Evolutionary conservation across 1,139 yeast genomes (phyloP).

Genomic region (Yamadazyma kanchanaburiensis): DNA sequence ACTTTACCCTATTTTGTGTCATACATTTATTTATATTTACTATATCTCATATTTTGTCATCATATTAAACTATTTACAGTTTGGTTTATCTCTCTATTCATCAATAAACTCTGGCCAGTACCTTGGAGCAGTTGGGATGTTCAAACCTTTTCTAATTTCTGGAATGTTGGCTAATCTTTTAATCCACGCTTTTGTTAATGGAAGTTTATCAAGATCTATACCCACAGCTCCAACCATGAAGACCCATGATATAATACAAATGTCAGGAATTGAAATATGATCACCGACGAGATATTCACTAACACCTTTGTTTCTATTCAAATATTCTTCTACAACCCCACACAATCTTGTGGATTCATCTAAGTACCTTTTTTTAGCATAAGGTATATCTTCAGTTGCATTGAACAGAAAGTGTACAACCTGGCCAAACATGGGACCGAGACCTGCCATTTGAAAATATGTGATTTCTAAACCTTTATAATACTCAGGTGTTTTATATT

Average conservation of each 20-base stretch:
- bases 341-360: constrained; percentile 52
- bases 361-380: constrained; percentile 50
- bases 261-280: constrained; percentile 53
- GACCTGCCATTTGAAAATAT: constrained; percentile 55
- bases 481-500: constrained; percentile 41
- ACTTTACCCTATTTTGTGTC: no score
- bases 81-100: no score
- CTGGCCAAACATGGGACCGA: constrained; percentile 64
- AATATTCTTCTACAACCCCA: constrained; percentile 49
- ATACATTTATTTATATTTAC: no score
- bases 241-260: constrained; percentile 41
- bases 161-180: constrained; percentile 33
- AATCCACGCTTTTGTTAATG: constrained; percentile 43
- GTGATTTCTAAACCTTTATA: constrained; percentile 51
- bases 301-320: constrained; percentile 33
- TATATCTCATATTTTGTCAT: no score
- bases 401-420: constrained; percentile 41
- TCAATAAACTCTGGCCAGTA: constrained; percentile 7
- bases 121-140: constrained; percentile 7
- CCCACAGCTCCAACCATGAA: constrained; percentile 15
- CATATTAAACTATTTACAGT: no score
- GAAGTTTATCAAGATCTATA: constrained; percentile 41
- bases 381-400: constrained; percentile 48
- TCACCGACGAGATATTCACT: constrained; percentile 56
- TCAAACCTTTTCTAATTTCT: constrained; percentile 33